Evolutionary conservation across 192 early-diverging fungal species (phyloP).

Genomic region (Chytriomyces sp.): DNA sequence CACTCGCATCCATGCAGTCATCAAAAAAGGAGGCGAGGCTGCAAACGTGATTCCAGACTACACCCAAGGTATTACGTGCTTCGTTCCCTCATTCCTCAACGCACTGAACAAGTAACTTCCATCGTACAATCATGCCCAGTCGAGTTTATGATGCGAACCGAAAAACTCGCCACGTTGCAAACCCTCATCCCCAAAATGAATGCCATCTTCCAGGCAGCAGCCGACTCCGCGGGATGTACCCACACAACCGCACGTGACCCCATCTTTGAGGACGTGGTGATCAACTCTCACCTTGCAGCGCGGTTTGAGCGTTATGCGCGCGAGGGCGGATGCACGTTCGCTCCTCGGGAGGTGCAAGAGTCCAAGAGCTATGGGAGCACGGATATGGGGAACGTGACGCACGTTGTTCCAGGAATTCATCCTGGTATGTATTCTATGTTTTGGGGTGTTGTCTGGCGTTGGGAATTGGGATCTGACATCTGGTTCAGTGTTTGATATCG

Average conservation of each 20-base stretch:
- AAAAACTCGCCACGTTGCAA: slow-evolving; percentile 43
- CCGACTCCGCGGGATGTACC: slow-evolving; percentile 68
- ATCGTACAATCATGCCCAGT: neutral
- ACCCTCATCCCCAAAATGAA: slow-evolving; percentile 55
- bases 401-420: slow-evolving; percentile 65
- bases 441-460: no score
- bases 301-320: slow-evolving; percentile 34
- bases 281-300: slow-evolving; percentile 50
- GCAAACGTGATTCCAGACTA: slow-evolving; percentile 54
- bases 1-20: slow-evolving; percentile 73
- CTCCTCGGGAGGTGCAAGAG: slow-evolving; percentile 15
- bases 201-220: slow-evolving; percentile 63
- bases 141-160: slow-evolving; percentile 43
- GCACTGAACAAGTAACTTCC: no score
- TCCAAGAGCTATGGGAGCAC: slow-evolving; percentile 55
- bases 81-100: slow-evolving; percentile 12
- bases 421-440: no score
- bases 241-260: slow-evolving; percentile 54
- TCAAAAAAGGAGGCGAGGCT: slow-evolving; percentile 67
- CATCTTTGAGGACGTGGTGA: slow-evolving; percentile 59
- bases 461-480: no score
- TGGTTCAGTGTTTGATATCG: slow-evolving; percentile 54
- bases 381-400: slow-evolving; percentile 77
- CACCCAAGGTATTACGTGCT: no score
- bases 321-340: slow-evolving; percentile 25